Conservation (phyloP, 1,139 yeast species). For the Petasospora rhodanensis region DNA sequence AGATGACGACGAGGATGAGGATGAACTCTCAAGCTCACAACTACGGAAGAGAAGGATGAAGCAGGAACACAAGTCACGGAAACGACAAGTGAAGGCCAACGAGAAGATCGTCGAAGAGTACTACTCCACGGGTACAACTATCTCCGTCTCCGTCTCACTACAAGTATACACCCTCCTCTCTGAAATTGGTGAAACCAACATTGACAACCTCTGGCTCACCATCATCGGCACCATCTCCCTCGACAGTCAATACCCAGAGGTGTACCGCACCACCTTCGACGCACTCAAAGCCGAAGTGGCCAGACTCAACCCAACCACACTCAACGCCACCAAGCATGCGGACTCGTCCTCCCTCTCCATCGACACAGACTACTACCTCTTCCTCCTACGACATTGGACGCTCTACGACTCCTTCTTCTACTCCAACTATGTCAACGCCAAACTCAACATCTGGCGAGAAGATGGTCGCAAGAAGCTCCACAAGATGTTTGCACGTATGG, state of each 20-base stretch:
- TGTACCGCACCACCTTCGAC: constrained; percentile 70
- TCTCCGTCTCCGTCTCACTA: constrained; percentile 70
- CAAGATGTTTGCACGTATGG: constrained; percentile 94
- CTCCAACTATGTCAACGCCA: constrained; percentile 85
- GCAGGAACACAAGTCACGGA: constrained; percentile 32
- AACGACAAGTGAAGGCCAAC: constrained; percentile 36
- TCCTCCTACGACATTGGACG: constrained; percentile 88
- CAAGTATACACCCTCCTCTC: constrained; percentile 78
- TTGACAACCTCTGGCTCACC: constrained; percentile 78
- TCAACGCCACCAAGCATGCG: constrained; percentile 42
- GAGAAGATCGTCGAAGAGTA: constrained; percentile 61
- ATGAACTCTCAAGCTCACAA: constrained; percentile 28
- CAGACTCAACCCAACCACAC: constrained; percentile 48
- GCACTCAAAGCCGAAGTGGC: constrained; percentile 78
- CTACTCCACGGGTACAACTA: constrained; percentile 77
- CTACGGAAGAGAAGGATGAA: constrained; percentile 32
- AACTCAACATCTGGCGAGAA: constrained; percentile 84
- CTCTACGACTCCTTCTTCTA: constrained; percentile 86
- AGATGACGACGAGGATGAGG: constrained; percentile 36
- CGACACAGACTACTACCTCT: constrained; percentile 82
- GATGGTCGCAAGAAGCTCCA: constrained; percentile 85
- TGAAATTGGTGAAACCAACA: constrained; percentile 70
- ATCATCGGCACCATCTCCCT: constrained; percentile 85
- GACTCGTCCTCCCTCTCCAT: constrained; percentile 62
- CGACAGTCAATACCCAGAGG: constrained; percentile 69